Evolutionary conservation across 352 stramenopile genomes (phyloP).

Genomic region (Globisporangium recalcitrans): DNA sequence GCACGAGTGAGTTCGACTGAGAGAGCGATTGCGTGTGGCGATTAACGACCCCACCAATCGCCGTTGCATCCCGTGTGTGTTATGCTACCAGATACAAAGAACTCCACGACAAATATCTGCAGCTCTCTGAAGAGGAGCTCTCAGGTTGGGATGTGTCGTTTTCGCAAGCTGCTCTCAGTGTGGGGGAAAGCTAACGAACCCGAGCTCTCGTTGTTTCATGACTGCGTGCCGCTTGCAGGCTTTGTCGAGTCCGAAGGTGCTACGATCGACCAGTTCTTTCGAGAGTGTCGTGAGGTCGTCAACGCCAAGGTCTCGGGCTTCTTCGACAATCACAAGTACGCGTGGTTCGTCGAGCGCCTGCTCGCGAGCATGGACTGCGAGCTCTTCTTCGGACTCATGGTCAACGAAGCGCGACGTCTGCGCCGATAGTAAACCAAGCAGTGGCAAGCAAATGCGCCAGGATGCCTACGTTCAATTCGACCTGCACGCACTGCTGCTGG

Average conservation of each 20-base stretch:
- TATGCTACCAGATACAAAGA: conserved; percentile 47
- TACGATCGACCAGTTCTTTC: conserved; percentile 65
- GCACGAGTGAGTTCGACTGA: conserved; percentile 40
- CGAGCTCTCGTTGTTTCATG: not conserved
- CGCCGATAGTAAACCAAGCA: conserved; percentile 56
- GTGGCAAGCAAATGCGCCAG: too few species aligned
- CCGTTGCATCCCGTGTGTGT: not conserved
- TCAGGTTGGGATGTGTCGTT: conserved; percentile 14
- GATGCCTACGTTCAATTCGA: too few species aligned
- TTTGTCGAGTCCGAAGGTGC: conserved; percentile 67
- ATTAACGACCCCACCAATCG: not conserved
- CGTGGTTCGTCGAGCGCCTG: conserved; percentile 75
- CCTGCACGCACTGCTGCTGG: too few species aligned
- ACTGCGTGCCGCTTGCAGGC: conserved; percentile 14
- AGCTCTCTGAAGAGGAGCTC: conserved; percentile 70
- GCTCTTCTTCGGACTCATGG: conserved; percentile 74
- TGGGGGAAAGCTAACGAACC: not conserved
- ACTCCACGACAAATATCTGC: conserved; percentile 64
- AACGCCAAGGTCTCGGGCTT: conserved; percentile 58
- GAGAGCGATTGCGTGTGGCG: not conserved
- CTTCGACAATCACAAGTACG: conserved; percentile 66
- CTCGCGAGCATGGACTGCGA: conserved; percentile 81
- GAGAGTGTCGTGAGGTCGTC: conserved; percentile 53
- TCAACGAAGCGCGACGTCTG: conserved; percentile 68
- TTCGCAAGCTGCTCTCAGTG: not conserved